phyloP scores from a whole-genome alignment of 257 asterid species.

The Echites panduratus region DNA sequence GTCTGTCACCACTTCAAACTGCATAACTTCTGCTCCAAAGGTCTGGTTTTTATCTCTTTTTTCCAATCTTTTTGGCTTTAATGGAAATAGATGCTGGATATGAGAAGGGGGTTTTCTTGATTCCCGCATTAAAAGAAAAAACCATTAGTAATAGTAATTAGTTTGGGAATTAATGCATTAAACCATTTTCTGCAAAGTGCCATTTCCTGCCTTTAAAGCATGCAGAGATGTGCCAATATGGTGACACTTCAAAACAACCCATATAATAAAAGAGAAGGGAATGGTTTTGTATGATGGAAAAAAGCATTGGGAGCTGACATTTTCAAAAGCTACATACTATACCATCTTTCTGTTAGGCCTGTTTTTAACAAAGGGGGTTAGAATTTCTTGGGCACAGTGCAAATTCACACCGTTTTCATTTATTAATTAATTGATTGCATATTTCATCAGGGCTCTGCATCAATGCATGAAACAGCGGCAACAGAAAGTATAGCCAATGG shows the following conservation, averaged over 20 bases:
- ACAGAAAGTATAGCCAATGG: conserved; percentile 31
- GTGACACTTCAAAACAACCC: not conserved
- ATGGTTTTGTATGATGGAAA: conserved; percentile 39
- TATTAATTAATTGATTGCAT: not conserved
- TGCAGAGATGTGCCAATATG: not conserved
- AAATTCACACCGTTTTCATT: conserved; percentile 21
- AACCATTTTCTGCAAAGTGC: not conserved
- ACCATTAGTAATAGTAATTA: not conserved
- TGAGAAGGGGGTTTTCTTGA: not conserved
- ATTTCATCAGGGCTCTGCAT: conserved; percentile 40
- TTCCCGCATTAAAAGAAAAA: not conserved
- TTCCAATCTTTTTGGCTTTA: too few species aligned
- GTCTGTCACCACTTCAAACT: conserved; percentile 23
- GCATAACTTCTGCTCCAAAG: conserved; percentile 31
- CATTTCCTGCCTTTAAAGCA: not conserved
- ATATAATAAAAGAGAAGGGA: not conserved
- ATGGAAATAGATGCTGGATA: not conserved
- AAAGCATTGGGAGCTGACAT: conserved; percentile 24
- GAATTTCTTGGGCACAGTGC: conserved; percentile 43
- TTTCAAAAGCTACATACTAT: conserved; percentile 34
- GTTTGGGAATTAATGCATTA: not conserved
- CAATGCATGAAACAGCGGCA: conserved; percentile 41
- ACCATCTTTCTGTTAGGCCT: conserved; percentile 30
- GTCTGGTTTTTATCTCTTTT: conserved; percentile 14
- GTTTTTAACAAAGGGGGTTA: conserved; percentile 15